Conservation (phyloP, 805 yeast genomes). For the Spathaspora arborariae region DNA sequence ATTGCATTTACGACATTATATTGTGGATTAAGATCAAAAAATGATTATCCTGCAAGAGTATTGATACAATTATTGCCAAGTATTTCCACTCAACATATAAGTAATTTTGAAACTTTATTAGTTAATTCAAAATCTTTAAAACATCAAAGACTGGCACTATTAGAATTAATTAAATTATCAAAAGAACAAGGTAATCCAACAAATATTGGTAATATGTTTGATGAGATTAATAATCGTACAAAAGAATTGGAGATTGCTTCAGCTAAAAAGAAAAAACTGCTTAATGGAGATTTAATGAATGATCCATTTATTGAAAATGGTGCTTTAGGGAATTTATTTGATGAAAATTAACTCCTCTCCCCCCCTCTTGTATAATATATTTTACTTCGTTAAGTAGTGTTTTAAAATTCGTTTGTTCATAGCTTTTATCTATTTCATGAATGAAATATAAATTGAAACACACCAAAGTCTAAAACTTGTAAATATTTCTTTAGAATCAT, state of each 20-base stretch:
- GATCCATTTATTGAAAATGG: conserved; percentile 71
- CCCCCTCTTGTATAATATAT: background rate
- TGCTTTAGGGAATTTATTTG: conserved; percentile 56
- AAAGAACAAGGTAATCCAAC: conserved; percentile 31
- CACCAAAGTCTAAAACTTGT: no score
- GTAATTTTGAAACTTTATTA: conserved; percentile 60
- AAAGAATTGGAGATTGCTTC: conserved; percentile 51
- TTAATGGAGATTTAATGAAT: conserved; percentile 52
- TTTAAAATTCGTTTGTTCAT: no score
- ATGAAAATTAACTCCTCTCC: background rate
- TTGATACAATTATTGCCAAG: conserved; percentile 52
- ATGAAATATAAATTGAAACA: no score
- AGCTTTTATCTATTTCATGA: no score
- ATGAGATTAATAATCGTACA: conserved; percentile 45
- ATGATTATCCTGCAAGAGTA: conserved; percentile 63
- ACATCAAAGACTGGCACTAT: conserved; percentile 75
- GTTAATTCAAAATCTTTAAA: conserved; percentile 64
- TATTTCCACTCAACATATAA: conserved; percentile 53
- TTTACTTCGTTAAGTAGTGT: no score
- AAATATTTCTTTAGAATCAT: no score
- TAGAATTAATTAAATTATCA: conserved; percentile 69
- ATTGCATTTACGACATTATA: conserved; percentile 79
- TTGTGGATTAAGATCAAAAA: conserved; percentile 65
- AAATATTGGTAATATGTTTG: conserved; percentile 28
- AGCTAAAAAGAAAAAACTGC: conserved; percentile 44